These are phyloP conservation scores for Chimonanthus salicifolius DNA, from an alignment of 164 flowering plant genomes.

Conservation along the genomic window DNA sequence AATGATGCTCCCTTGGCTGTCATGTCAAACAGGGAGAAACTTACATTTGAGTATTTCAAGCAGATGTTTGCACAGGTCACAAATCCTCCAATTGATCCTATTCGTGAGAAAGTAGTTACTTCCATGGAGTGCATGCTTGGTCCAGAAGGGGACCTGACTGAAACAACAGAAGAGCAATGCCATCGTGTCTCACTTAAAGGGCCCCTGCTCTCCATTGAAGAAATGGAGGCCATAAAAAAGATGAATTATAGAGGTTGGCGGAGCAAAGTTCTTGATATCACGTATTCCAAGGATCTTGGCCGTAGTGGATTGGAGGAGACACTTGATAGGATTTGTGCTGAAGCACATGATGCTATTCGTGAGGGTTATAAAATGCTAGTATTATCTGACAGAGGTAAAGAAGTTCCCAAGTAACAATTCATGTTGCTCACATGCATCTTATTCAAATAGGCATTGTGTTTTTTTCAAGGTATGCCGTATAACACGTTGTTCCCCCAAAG, in stretches of 20 bases:
- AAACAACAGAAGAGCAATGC: slow-evolving; percentile 92
- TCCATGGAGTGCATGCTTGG: slow-evolving; percentile 99
- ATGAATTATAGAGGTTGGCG: slow-evolving; percentile 94
- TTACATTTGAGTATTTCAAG: slow-evolving; percentile 94
- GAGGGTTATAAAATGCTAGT: slow-evolving; percentile 84
- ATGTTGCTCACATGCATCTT: no score
- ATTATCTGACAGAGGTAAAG: slow-evolving; percentile 93
- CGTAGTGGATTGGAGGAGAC: slow-evolving; percentile 90
- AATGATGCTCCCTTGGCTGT: slow-evolving; percentile 99
- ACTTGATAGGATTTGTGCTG: slow-evolving; percentile 75
- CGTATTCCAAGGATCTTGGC: slow-evolving; percentile 71
- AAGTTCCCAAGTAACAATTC: neutral
- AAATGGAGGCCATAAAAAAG: slow-evolving; percentile 88
- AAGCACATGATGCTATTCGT: slow-evolving; percentile 80
- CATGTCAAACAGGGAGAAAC: slow-evolving; percentile 92
- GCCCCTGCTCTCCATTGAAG: slow-evolving; percentile 71
- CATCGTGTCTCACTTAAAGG: slow-evolving; percentile 91
- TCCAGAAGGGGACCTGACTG: slow-evolving; percentile 95
- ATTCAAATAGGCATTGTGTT: no score
- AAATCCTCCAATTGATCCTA: slow-evolving; percentile 99
- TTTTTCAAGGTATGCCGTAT: no score
- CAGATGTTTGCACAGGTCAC: slow-evolving; percentile 99
- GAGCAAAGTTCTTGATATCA: slow-evolving; percentile 88
- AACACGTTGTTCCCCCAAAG: no score
- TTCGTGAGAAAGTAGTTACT: slow-evolving; percentile 96